Conservation (phyloP, 208 protist species). For the Trypanosoma congolense region DNA sequence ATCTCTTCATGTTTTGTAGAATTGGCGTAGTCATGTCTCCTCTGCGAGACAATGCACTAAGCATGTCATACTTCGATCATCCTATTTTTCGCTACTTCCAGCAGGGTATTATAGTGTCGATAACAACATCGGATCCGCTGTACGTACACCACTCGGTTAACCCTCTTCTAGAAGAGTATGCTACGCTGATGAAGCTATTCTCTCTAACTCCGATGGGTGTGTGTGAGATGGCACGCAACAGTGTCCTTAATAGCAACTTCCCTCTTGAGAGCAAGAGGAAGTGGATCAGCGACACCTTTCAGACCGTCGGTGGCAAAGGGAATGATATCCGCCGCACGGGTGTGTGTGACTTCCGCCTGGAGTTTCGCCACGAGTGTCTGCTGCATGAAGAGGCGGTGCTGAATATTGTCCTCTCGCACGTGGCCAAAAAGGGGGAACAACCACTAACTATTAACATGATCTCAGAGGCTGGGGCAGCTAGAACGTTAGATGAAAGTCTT, state of each 20-base stretch:
- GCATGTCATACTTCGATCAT: conserved; percentile 93
- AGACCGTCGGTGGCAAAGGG: conserved; percentile 24
- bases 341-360: conserved; percentile 78
- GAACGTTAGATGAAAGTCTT: conserved; percentile 35
- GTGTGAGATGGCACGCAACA: conserved; percentile 87
- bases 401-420: conserved; percentile 60
- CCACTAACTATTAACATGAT: conserved; percentile 11
- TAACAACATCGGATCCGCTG: conserved; percentile 96
- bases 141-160: conserved; percentile 85
- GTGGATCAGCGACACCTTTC: conserved; percentile 74
- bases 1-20: conserved; percentile 96
- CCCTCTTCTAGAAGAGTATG: conserved; percentile 88
- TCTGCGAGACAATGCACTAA: conserved; percentile 96
- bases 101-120: conserved; percentile 93
- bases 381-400: conserved; percentile 78
- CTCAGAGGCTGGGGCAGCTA: conserved; percentile 7
- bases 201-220: conserved; percentile 74
- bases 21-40: conserved; percentile 97
- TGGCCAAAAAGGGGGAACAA: conserved; percentile 38
- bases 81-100: conserved; percentile 93
- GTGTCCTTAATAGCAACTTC: conserved; percentile 87
- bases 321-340: conserved; percentile 64
- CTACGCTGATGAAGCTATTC: conserved; percentile 78
- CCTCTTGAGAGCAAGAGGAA: conserved; percentile 54
- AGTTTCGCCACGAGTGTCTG: conserved; percentile 77